Evolutionary conservation across 441 rosid species (phyloP).

Genomic region (Macaranga tanarius): DNA sequence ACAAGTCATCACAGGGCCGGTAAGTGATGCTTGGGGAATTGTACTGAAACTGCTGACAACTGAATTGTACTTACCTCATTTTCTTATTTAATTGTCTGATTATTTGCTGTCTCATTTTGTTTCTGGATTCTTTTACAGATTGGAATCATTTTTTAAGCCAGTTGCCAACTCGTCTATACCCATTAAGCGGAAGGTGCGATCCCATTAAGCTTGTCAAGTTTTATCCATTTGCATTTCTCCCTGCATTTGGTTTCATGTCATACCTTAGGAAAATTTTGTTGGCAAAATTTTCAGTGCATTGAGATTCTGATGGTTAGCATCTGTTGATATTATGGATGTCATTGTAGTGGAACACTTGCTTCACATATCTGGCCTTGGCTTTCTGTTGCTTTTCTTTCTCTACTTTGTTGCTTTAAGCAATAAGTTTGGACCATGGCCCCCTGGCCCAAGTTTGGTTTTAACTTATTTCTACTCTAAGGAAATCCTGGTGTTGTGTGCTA

Average conservation of each 20-base stretch:
- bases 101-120: not conserved
- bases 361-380: not conserved
- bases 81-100: constrained; percentile 18
- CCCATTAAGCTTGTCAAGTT: constrained; percentile 18
- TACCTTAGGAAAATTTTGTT: not conserved
- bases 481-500: not conserved
- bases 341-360: not conserved
- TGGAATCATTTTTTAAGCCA: constrained; percentile 93
- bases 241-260: not conserved
- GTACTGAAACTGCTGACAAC: not conserved
- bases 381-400: not conserved
- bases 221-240: not conserved
- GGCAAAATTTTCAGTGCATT: constrained; percentile 1
- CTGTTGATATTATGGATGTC: not conserved
- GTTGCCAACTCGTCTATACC: constrained; percentile 56
- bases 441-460: not conserved
- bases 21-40: constrained; percentile 34
- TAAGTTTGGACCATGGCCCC: not conserved
- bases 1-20: constrained; percentile 95
- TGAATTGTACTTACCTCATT: not conserved
- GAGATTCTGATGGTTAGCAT: not conserved
- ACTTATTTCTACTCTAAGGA: not conserved
- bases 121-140: constrained; percentile 37
- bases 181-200: constrained; percentile 77
- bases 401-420: not conserved